Base-by-base conservation (phyloP, 192 early-diverging fungal species). In the Gaertneriomyces sp. region DNA sequence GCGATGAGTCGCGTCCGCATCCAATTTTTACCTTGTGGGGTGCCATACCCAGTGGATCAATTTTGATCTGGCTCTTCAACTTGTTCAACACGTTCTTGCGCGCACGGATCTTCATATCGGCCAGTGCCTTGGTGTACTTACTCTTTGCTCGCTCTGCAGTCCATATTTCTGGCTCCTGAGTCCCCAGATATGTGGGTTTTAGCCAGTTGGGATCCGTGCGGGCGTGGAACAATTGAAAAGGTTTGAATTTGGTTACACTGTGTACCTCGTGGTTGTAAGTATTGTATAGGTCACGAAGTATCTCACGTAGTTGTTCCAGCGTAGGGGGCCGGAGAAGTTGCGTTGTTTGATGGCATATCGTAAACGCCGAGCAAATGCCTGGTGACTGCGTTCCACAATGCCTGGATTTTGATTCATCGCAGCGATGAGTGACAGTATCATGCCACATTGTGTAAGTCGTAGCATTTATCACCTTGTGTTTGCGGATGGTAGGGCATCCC, bases 181-280 rank as follows among this genome's bases (percentile, higher is more conserved):
- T 47, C 9, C 46, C 46, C 56, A 58, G 39, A 4, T 20, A 4
- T 5, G 56, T 6, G 4, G 17, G 16, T 6, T 40, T 6, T 4
- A 7, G 6, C 56, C 56, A 58, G 56, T 58, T 58, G 20, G 17
- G 17, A 39, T 58, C 56, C 4, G 56, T 58, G 6, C 39, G 20
- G 17, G 25, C 56, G 39, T 58, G 39, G 39, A 58, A 58, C 6
- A 8, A 40, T 40, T 58, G 25, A 40, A 38, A 58, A 3, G 56
- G 56, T 4, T n/a, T 6, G 20, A 9, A 58, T 14, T 40, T 39
- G 4, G 56, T 58, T 7, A 58, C 56, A 5, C 25, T 38, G 39
- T 58, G 56, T 7, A 38, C 4, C 39, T 58, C 56, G 39, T 58
- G 56, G 39, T 58, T 58, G 56, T 58, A 58, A 4, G n/a, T 5